These are phyloP conservation scores for Naganishia randhawae DNA, from an alignment of 768 basidiomycete species.

Conservation along the genomic window DNA sequence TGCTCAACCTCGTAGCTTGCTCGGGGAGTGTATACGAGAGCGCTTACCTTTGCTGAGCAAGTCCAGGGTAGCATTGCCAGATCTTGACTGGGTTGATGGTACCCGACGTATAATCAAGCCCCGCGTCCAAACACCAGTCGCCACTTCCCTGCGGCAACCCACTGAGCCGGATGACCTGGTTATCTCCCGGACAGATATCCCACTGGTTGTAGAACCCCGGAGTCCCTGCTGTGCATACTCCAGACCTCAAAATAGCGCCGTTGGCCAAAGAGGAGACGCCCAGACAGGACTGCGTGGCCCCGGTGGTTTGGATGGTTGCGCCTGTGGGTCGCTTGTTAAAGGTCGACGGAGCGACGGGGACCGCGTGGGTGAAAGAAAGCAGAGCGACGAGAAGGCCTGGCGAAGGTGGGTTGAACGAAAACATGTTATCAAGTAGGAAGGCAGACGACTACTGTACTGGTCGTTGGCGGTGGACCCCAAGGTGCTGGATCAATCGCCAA, in stretches of 20 bases:
- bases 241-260: not conserved
- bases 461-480: too few species aligned
- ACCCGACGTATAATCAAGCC: not conserved
- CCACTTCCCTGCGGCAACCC: slow-evolving; percentile 13
- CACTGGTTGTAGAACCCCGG: slow-evolving; percentile 3
- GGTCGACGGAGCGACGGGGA: not conserved
- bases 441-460: not conserved
- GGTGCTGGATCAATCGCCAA: not conserved
- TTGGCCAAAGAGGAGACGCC: not conserved
- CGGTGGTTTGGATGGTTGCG: slow-evolving; percentile 1
- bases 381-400: not conserved
- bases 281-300: not conserved
- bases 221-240: not conserved
- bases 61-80: slow-evolving; percentile 3
- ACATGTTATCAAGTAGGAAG: slow-evolving; percentile 2
- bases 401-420: not conserved
- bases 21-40: not conserved
- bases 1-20: not conserved
- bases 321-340: slow-evolving; percentile 1
- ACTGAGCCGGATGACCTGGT: slow-evolving; percentile 11
- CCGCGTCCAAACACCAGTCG: slow-evolving; percentile 20
- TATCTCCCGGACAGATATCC: slow-evolving; percentile 14
- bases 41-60: slow-evolving; percentile 12
- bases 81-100: not conserved
- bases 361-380: not conserved